Percentiles rank a stretch among this genome's conserved stretches.
phyloP scores from a whole-genome alignment of 441 rosid genomes.

The Pelargonium myrrhifolium region DNA sequence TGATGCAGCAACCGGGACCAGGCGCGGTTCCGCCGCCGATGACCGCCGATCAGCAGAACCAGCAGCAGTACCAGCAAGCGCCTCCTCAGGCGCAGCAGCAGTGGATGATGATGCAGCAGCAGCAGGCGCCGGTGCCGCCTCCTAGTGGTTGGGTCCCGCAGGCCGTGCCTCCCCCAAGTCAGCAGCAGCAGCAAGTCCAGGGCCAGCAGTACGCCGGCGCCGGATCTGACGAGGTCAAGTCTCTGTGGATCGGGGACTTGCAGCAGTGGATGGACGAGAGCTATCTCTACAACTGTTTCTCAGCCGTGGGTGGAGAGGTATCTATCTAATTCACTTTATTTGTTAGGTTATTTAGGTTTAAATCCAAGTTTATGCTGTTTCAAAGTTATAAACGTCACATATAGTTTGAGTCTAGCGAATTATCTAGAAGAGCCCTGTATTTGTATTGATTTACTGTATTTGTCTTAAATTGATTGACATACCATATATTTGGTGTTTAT shows the following conservation, averaged over 20 bases:
- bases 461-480: not conserved
- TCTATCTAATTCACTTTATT: not conserved
- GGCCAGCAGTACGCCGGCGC: conserved; percentile 26
- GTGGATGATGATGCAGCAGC: conserved; percentile 46
- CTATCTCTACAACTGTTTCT: conserved; percentile 36
- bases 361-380: not conserved
- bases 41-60: conserved; percentile 26
- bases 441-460: too few relatives aligned
- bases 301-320: conserved; percentile 51
- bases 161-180: conserved; percentile 23
- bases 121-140: conserved; percentile 29
- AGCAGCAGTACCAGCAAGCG: conserved; percentile 19
- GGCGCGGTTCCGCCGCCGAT: conserved; percentile 34
- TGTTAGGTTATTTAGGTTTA: not conserved
- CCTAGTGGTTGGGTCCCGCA: conserved; percentile 41
- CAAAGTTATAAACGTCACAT: not conserved
- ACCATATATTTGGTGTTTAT: not conserved
- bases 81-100: conserved; percentile 26
- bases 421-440: not conserved
- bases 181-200: conserved; percentile 13
- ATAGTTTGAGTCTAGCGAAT: not conserved
- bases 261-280: conserved; percentile 65
- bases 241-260: conserved; percentile 72
- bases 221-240: conserved; percentile 41
- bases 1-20: conserved; percentile 64